Conservation (phyloP, 768 basidiomycete species). For the Epithele typhae region DNA sequence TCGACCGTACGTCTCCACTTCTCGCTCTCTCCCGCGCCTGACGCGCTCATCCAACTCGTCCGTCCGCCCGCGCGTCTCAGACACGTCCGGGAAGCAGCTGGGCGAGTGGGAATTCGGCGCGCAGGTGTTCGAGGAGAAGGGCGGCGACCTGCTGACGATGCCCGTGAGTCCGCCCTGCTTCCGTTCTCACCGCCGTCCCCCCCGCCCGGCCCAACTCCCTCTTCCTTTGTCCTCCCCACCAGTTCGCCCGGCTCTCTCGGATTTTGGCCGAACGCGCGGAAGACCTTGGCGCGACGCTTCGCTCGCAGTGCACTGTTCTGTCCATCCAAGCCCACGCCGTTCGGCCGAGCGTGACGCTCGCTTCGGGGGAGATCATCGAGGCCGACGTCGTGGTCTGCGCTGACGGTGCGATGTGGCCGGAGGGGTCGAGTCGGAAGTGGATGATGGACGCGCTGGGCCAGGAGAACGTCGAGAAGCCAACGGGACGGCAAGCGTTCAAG, state of each 20-base stretch:
- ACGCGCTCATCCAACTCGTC: too few species aligned
- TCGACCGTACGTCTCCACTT: too few species aligned
- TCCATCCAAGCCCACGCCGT: slow-evolving; percentile 5
- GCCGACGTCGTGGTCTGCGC: slow-evolving; percentile 27
- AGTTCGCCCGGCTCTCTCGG: slow-evolving; percentile 27
- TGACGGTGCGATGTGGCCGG: slow-evolving; percentile 15
- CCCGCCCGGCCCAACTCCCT: too few species aligned
- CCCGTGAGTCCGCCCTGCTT: slow-evolving; percentile 32
- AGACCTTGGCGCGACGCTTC: slow-evolving; percentile 18
- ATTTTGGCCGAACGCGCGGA: slow-evolving; percentile 23
- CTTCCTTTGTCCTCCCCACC: too few species aligned
- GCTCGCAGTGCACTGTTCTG: slow-evolving; percentile 14
- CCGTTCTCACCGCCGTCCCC: neutral
- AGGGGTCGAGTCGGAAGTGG: slow-evolving; percentile 5
- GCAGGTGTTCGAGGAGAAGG: slow-evolving; percentile 43
- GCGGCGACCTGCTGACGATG: slow-evolving; percentile 44
- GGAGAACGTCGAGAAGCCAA: slow-evolving; percentile 5
- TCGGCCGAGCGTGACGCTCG: slow-evolving; percentile 22
- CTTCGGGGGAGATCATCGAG: slow-evolving; percentile 21
- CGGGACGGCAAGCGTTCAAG: slow-evolving; percentile 15
- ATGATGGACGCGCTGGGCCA: slow-evolving; percentile 10
- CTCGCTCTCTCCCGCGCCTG: too few species aligned
- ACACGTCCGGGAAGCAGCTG: too few species aligned
- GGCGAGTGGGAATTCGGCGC: slow-evolving; percentile 46
- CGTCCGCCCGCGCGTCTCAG: too few species aligned